phyloP scores from a whole-genome alignment of 306 rosid genomes.

The Prunus mongolica region DNA sequence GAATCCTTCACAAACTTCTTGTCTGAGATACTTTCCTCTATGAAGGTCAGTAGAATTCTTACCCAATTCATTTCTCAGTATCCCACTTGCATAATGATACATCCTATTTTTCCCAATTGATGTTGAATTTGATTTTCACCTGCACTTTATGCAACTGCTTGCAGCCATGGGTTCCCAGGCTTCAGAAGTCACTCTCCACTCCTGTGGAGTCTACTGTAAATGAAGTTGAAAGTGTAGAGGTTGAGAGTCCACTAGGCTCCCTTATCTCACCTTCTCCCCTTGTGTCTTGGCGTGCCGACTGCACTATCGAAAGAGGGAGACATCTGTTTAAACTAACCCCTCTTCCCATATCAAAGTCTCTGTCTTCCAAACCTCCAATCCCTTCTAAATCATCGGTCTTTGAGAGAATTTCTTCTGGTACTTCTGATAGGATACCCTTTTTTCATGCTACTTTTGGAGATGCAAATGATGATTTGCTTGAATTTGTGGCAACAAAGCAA shows the following conservation, averaged over 20 bases:
- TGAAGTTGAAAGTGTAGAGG: conserved; percentile 18
- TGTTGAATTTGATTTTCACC: conserved; percentile 12
- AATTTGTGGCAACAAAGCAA: conserved; percentile 25
- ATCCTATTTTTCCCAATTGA: conserved; percentile 5
- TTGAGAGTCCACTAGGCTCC: conserved; percentile 43
- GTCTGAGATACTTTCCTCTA: conserved; percentile 59
- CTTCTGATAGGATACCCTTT: conserved; percentile 21
- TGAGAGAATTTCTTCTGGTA: conserved; percentile 33
- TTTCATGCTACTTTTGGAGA: conserved; percentile 27
- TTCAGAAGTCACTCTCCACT: conserved; percentile 46
- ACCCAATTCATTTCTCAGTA: not conserved
- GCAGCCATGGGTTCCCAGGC: conserved; percentile 83
- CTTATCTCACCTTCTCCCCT: conserved; percentile 90
- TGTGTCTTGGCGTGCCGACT: conserved; percentile 86
- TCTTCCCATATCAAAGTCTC: conserved; percentile 70
- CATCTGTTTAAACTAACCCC: conserved; percentile 92
- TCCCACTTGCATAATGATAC: not conserved
- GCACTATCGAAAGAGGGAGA: conserved; percentile 73
- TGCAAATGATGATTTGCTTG: conserved; percentile 28
- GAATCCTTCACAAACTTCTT: conserved; percentile 54
- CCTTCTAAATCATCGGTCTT: conserved; percentile 41
- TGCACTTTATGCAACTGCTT: conserved; percentile 5
- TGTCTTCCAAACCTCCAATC: conserved; percentile 45
- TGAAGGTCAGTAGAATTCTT: conserved; percentile 51
- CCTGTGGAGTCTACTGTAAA: conserved; percentile 24